phyloP scores from a whole-genome alignment of 1,284 basidiomycete genomes.

The Sphagnurus paluster region DNA sequence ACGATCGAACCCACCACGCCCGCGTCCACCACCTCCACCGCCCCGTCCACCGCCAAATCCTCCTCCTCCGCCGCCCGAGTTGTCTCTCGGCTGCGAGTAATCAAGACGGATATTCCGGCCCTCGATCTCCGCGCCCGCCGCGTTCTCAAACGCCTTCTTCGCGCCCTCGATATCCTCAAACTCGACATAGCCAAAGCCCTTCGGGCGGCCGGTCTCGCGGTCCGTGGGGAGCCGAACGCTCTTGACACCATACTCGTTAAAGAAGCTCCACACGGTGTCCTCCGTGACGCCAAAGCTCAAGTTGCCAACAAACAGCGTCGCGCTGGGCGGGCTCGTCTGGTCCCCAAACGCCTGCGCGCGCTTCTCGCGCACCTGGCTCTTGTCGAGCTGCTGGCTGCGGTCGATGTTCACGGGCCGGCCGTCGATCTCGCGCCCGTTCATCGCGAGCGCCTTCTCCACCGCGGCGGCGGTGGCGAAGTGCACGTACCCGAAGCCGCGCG shows the following conservation, averaged over 20 bases:
- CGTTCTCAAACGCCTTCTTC: slow-evolving; percentile 76
- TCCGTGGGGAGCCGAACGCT: slow-evolving; percentile 93
- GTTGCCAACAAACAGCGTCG: slow-evolving; percentile 90
- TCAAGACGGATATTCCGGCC: slow-evolving; percentile 86
- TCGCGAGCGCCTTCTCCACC: slow-evolving; percentile 75
- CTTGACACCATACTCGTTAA: slow-evolving; percentile 89
- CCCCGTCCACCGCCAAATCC: slow-evolving; percentile 35
- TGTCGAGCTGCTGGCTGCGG: slow-evolving; percentile 67
- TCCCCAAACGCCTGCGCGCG: slow-evolving; percentile 82
- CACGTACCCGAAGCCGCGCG: slow-evolving; percentile 94
- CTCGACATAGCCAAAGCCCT: slow-evolving; percentile 98
- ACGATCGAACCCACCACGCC: slow-evolving; percentile 39
- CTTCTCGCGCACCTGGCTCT: slow-evolving; percentile 56
- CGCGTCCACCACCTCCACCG: slow-evolving; percentile 44
- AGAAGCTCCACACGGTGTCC: slow-evolving; percentile 90
- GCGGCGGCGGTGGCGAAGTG: slow-evolving; percentile 82
- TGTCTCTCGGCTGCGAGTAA: slow-evolving; percentile 85
- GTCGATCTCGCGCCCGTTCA: slow-evolving; percentile 88
- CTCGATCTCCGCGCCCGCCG: slow-evolving; percentile 78
- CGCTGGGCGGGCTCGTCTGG: slow-evolving; percentile 66
- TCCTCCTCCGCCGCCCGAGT: slow-evolving; percentile 51
- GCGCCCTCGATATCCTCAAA: slow-evolving; percentile 83
- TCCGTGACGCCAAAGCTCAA: slow-evolving; percentile 82
- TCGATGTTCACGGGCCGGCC: slow-evolving; percentile 90
- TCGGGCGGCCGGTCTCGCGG: slow-evolving; percentile 86